These are phyloP conservation scores for Oryza coarctata DNA, from an alignment of 176 grass and related monocot genomes.

Conservation along the genomic window DNA sequence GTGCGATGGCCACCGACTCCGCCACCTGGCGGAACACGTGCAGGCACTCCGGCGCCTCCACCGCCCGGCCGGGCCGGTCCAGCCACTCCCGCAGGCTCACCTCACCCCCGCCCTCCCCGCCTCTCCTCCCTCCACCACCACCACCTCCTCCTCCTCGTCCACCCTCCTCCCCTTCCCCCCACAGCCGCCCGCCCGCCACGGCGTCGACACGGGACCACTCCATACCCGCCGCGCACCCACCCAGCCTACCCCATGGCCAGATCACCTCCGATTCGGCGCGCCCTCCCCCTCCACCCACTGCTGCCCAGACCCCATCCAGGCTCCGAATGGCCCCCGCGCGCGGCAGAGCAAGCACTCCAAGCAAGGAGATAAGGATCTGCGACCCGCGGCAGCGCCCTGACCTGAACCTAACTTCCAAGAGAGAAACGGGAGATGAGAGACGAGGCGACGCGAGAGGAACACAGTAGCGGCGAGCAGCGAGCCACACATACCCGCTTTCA, in stretches of 20 bases:
- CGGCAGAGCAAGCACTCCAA: neutral
- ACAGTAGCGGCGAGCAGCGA: slow-evolving; percentile 49
- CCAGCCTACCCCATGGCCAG: slow-evolving; percentile 52
- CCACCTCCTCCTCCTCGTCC: neutral
- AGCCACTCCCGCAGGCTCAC: slow-evolving; percentile 92
- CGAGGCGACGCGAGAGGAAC: slow-evolving; percentile 31
- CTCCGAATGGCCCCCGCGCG: neutral
- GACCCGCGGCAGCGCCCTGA: slow-evolving; percentile 16
- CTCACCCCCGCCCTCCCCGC: slow-evolving; percentile 46
- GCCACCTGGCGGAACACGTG: slow-evolving; percentile 92
- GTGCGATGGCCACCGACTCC: slow-evolving; percentile 71
- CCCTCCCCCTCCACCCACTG: neutral
- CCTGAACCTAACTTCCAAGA: neutral
- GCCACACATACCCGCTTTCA: slow-evolving; percentile 74
- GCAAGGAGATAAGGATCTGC: slow-evolving; percentile 52
- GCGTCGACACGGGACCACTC: slow-evolving; percentile 37
- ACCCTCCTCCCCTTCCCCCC: slow-evolving; percentile 17
- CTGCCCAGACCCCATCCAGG: slow-evolving; percentile 33
- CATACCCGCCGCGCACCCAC: slow-evolving; percentile 26
- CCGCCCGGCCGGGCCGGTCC: slow-evolving; percentile 54
- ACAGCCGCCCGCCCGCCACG: neutral
- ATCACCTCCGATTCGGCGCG: slow-evolving; percentile 34
- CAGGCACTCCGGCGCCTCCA: slow-evolving; percentile 82
- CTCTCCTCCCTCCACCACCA: slow-evolving; percentile 25
- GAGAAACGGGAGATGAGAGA: neutral